Evolutionary conservation across 2,329 filamentous ascomycete genomes (phyloP), one percentile per base, ranked within the genome.

Genomic region (Aspergillus viridinutans): DNA sequence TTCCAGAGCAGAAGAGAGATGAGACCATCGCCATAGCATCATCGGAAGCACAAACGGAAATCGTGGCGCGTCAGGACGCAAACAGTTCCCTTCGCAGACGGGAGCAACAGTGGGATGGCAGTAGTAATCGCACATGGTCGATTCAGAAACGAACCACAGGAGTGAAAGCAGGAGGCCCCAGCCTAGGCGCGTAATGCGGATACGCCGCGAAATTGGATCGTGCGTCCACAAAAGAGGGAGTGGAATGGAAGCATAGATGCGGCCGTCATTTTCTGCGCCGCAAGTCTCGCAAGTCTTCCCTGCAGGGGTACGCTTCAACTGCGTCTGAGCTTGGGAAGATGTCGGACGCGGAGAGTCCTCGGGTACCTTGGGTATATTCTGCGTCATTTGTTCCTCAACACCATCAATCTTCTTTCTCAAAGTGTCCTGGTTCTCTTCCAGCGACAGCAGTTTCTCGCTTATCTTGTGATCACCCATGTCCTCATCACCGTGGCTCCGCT

Each of bases 31-130:
- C 69, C 70, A 81, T 3, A 84, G 56, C 65, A 85, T 75, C 3
- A 81, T 85, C 3, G 81, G 80, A 4, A 84, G 74, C 4, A 84
- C 82, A 58, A 79, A 83, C 0, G 83, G 83, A 52, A 79, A 82
- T 23, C 72, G 65, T 0, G 84, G 83, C 9, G 81, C 81, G 59
- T 83, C 72, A 21, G 76, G 76, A 47, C 78, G 72, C 35, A 83
- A 72, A 53, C 80, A 81, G 58, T 79, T 81, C 23, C 78, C 80
- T 38, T 75, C 69, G 61, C 83, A 83, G 7, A 65, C 73, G 12
- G 71, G 62, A 4, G 81, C 78, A 57, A 81, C 78, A 7, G 71
- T 60, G 3, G 78, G 79, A 50, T 82, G 79, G 64, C 80, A 83
- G 68, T 81, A 84, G 28, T 76, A 69, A 38, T 81, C 77, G 61